Base-by-base conservation (phyloP, 2,329 filamentous ascomycete species). In the Amylocarpus encephaloides region DNA sequence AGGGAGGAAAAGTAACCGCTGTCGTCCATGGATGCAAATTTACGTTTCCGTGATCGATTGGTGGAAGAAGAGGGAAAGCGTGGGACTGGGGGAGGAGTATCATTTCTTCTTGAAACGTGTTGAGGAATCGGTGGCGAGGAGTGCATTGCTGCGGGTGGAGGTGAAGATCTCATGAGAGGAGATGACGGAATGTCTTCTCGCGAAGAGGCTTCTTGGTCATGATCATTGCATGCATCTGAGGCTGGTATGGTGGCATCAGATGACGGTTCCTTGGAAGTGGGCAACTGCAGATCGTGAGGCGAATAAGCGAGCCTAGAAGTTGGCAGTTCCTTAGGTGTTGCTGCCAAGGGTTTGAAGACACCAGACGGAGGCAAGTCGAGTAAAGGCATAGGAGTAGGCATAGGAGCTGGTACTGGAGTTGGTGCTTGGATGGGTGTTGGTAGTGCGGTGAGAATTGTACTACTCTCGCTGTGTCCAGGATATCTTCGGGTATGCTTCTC, bases 1-100 rank as follows among this genome's bases (percentile, higher is more conserved):
- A 97, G 77, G 0, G 91, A 96, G 1, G 93, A 97, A 66, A 95
- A 95, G 69, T 97, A 98, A 36, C 93, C 93, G 66, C 92, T 97
- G 68, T 98, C 93, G 63, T 87, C 88, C 73, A 94, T 85, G 11
- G 86, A 85, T 29, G 80, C 79, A 62, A 86, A 81, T 67, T 89
- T 92, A 58, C 86, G 84, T 70, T 88, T 88, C 58, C 85, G 83
- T 40, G 45, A 79, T 41, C 63, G 82, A 45, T 74, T 71, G 39
- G 77, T 77, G n/a, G 86, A 86, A 16, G 83, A 83, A 35, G 76
- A 71, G 34, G 76, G 72, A 42, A 80, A 76, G 50, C 78, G 77
- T 35, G 77, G 77, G 44, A 78, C 76, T 19, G 86, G 83, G 30
- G 90, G 88, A 15, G 92, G 88, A 6, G 91, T 94, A 55, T 83